Evolutionary conservation across 345 rosid species (phyloP), one percentile per base, ranked within the genome.

Genomic region (Citrus trifoliata): DNA sequence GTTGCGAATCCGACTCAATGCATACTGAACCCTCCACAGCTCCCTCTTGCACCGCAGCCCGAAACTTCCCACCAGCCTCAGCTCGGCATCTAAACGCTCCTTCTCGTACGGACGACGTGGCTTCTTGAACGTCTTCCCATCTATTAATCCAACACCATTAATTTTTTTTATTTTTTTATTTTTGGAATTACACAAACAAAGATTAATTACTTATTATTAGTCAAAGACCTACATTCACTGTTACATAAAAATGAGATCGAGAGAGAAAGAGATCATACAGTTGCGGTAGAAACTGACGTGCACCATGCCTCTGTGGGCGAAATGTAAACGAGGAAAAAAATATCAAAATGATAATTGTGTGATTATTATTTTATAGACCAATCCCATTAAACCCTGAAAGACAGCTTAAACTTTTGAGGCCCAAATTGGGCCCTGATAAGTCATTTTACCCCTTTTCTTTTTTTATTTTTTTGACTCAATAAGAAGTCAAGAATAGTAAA

Each of bases 51-150:
- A 85, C 8, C 90, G 82, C 42, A 88, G 88, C 37, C 91, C 91
- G 24, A 80, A 85, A 56, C 85, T 87, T 62, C 91, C 90, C 0
- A 87, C 89, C 3, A 88, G 85, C 79, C 87, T 88, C 83, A 88
- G 78, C 82, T 86, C 89, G 0, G 89, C 88, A 80, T 88, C 91
- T 59, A 85, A 58, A 32, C 91, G 88, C 76, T 88, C 89, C 86
- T 88, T 88, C 84, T 87, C 89, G 42, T 85, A 85, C 0, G 91
- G 91, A 68, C 88, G 89, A 4, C 89, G 81, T 0, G 89, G 91
- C 80, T 88, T 85, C 86, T 88, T 87, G 78, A 88, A 88, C 5
- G 89, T 87, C 79, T 88, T 88, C 67, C 91, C 89, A 87, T 88
- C 91, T 85, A 76, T 46, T 46, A 3, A 46, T 46, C 46, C 46